These are phyloP conservation scores for Hypoxylon sp. DNA, from an alignment of 2,329 filamentous ascomycete genomes.

Conservation along the genomic window DNA sequence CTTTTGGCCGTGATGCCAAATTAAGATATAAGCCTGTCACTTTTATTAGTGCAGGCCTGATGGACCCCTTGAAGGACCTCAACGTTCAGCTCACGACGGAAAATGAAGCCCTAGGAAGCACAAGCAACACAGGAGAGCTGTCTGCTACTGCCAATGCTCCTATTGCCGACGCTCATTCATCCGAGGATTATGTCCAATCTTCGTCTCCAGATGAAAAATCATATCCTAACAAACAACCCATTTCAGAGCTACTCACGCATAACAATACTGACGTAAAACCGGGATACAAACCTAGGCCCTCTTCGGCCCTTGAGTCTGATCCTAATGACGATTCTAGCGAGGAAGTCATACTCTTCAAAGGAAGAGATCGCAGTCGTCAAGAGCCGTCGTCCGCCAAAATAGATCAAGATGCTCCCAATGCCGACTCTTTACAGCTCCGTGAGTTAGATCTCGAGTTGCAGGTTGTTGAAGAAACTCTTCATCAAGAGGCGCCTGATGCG, in stretches of 20 bases:
- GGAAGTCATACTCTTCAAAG: slow-evolving; percentile 79
- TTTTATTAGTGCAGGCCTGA: slow-evolving; percentile 69
- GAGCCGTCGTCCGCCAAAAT: slow-evolving; percentile 31
- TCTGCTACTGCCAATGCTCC: background rate
- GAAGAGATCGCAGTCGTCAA: slow-evolving; percentile 59
- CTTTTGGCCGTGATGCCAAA: slow-evolving; percentile 58
- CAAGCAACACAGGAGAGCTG: background rate
- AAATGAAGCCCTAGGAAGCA: slow-evolving; percentile 14
- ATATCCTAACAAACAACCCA: background rate
- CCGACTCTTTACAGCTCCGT: slow-evolving; percentile 38
- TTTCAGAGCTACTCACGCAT: slow-evolving; percentile 10
- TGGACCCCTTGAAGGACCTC: slow-evolving; percentile 64
- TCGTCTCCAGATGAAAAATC: slow-evolving; percentile 5
- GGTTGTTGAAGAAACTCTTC: slow-evolving; percentile 48
- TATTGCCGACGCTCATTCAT: slow-evolving; percentile 3
- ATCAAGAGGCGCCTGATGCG: slow-evolving; percentile 11
- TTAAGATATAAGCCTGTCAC: slow-evolving; percentile 65
- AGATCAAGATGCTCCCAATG: slow-evolving; percentile 10
- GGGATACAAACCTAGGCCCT: slow-evolving; percentile 22
- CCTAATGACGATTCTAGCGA: slow-evolving; percentile 73
- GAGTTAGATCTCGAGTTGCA: slow-evolving; percentile 56
- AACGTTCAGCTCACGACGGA: slow-evolving; percentile 46
- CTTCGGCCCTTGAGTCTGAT: slow-evolving; percentile 43
- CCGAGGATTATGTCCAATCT: slow-evolving; percentile 1
- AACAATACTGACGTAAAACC: slow-evolving; percentile 50